Evolutionary conservation across 2,329 filamentous ascomycete genomes (phyloP), one percentile per base, ranked within the genome.

Genomic region (Lasiodiplodia hormozganensis): DNA sequence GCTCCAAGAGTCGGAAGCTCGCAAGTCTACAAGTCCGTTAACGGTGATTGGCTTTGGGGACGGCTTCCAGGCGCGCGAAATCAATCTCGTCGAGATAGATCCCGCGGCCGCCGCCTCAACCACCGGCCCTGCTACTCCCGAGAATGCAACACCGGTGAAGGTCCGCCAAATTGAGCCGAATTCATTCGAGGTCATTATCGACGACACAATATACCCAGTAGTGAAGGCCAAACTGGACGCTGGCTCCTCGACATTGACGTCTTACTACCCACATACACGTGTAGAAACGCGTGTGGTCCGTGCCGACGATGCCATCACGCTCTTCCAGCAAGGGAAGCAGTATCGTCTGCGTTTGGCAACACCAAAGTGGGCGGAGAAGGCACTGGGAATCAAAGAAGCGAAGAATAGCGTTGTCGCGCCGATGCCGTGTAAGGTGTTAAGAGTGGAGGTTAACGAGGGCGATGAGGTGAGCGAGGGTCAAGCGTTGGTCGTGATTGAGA

Each of bases 401-500:
- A 85, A 89, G 7, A 94, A 95, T 69, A 96, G 91, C 65, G 93
- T 98, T 1, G 85, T 92, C 28, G 93, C 96, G 25, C 96, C 96
- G 0, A 99, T 99, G 96, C 96, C 96, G 1, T 98, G 96, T 82
- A 98, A 98, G 82, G 91, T 99, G 31, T 82, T 99, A 70, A 89
- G 93, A 72, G 96, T 97, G 58, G 92, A 97, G 79, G 93, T 97
- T 0, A 82, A 86, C 34, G 93, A 93, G 73, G 96, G 96, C 0
- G 89, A 97, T 71, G 82, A 81, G 57, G 96, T 99, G 18, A 89
- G 89, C 77, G 96, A 95, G 82, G 94, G 95, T 56, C 89, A 95
- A 68, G 89, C 93, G 7, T 82, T 99, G 69, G 92, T 98, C 14
- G 94, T 98, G 5, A 80, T 80, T 70, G 81, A 82, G 75, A 84